Base-by-base conservation (phyloP, 2,329 filamentous ascomycete genomes). In the Paradendryphiella salina region DNA sequence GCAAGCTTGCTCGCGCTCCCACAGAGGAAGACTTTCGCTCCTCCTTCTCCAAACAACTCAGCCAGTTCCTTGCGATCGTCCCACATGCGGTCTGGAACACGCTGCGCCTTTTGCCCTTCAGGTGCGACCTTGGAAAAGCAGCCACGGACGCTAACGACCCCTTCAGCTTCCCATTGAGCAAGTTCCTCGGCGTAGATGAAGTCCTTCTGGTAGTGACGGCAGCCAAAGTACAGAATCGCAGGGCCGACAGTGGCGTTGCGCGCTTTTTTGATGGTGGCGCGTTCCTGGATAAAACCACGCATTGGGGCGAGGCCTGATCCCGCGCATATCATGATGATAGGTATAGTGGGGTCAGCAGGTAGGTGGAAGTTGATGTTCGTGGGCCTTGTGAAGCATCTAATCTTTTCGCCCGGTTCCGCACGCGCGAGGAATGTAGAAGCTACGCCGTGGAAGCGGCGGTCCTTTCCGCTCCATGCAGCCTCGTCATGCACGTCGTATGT, bases 111-210 rank as follows among this genome's bases (percentile, higher is more conserved):
- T 4, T 37, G 82, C 51, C 89, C 86, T 20, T 85, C 73, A 1
- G 85, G 89, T 64, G 88, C 89, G 0, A 84, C 85, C 0, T 84
- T 81, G 38, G 80, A 74, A 6, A 87, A 78, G 14, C 48, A 51
- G 14, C 43, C 43, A 13, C 48, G 48, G 10, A 51, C 43, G 5
- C 43, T 51, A 14, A 51, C 48, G 23, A 47, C 43, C 7, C 48
- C 48, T 3, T 51, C 48, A 5, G 48, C 37, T n/a, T 51, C 43
- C 48, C 48, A 51, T 9, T 47, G 43, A 7, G 77, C 76, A 1
- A 87, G 65, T 63, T 84, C 82, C 0, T 80, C 77, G 0, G 76
- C 72, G 69, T 88, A 88, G 1, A 88, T 64, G 42, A 81, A 78
- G 57, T 88, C 85, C 10, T 75, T 63, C 0, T 75, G 76, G 1